A percentile compares a stretch with the other conserved stretches of the same genome.
Conservation (phyloP, 441 rosid species). For the Mallotus japonicus region DNA sequence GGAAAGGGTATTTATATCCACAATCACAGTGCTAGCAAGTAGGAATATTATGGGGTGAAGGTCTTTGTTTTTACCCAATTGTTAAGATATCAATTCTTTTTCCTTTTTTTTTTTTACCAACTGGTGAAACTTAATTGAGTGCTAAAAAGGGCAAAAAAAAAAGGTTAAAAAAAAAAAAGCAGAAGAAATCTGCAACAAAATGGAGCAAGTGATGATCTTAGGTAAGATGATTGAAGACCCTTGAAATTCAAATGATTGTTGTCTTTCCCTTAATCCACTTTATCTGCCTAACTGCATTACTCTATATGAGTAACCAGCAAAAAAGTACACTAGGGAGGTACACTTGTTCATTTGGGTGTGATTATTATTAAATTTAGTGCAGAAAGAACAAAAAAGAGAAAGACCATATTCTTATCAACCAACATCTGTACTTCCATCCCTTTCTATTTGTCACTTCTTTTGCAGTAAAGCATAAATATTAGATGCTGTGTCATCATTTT, state of each 20-base stretch:
- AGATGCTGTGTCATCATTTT: not conserved
- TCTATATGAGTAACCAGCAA: not conserved
- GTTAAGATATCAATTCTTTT: no score
- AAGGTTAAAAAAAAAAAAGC: no score
- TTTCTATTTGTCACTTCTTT: not conserved
- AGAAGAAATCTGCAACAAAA: no score
- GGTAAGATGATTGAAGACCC: not conserved
- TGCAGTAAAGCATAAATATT: not conserved
- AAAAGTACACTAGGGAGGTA: not conserved
- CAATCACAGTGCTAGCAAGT: no score
- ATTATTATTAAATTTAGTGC: not conserved
- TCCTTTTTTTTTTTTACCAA: no score
- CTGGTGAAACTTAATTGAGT: no score
- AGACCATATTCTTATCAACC: not conserved
- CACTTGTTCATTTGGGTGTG: slow-evolving; percentile 11
- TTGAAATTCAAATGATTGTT: not conserved
- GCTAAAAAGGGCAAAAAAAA: no score
- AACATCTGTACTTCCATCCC: slow-evolving; percentile 12
- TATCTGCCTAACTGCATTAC: slow-evolving; percentile 6
- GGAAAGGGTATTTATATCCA: no score
- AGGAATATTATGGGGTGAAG: no score
- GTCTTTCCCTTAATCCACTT: not conserved
- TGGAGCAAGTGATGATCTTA: not conserved
- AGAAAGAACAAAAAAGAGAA: not conserved
- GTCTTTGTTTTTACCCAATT: no score